A percentile compares a stretch with the other conserved stretches of the same genome.
Evolutionary conservation across 148 eudicot species (phyloP).

Genomic region (Agrostemma githago): DNA sequence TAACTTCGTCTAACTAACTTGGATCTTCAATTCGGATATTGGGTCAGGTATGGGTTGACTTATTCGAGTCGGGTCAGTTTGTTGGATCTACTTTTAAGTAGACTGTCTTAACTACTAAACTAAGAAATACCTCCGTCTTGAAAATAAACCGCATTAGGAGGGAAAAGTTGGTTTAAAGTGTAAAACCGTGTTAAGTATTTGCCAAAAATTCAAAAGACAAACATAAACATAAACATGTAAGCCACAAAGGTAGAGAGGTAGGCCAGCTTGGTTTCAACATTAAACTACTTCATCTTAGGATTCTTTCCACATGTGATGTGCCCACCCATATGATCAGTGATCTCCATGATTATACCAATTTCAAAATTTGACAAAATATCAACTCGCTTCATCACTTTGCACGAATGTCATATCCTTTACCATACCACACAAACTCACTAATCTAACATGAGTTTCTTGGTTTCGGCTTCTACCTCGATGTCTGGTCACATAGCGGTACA

Average conservation of each 20-base stretch:
- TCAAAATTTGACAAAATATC: no score
- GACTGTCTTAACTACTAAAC: no score
- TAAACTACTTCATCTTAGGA: conserved; percentile 16
- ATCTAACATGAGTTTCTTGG: not conserved
- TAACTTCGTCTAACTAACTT: no score
- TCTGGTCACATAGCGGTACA: not conserved
- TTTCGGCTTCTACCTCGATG: not conserved
- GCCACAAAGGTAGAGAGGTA: conserved; percentile 13
- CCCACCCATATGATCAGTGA: not conserved
- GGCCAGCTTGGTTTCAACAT: conserved; percentile 12
- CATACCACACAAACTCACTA: not conserved
- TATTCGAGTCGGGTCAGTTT: no score
- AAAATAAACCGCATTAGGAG: not conserved
- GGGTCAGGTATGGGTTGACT: no score
- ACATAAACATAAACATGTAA: conserved; percentile 21
- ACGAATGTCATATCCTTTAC: conserved; percentile 5
- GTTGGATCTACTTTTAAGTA: no score
- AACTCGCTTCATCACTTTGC: conserved; percentile 7
- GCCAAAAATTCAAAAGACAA: not conserved
- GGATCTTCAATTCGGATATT: no score
- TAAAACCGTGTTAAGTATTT: not conserved
- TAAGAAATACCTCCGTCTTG: no score
- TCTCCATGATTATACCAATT: no score
- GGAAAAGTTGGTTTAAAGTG: not conserved
- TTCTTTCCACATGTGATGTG: conserved; percentile 29